Conservation (phyloP, 352 stramenopile genomes). For the Globisporangium paroecandrum region DNA sequence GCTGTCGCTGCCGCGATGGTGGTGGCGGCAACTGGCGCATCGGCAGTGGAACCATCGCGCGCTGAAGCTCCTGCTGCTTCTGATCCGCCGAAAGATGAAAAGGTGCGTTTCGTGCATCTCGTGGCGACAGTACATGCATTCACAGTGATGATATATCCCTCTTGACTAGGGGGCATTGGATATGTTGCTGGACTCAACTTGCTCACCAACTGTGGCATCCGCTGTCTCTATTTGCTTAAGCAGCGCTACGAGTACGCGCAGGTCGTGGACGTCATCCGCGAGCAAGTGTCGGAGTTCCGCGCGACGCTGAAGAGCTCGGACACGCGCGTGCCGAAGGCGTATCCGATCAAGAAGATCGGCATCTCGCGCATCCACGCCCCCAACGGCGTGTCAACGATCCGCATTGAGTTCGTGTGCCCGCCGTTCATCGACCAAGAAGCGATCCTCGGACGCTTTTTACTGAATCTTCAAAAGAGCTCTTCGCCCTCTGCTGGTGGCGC, state of each 20-base stretch:
- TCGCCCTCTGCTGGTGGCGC: not conserved
- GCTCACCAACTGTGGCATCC: conserved; percentile 8
- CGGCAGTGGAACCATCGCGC: not conserved
- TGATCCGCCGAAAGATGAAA: not conserved
- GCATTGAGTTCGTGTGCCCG: conserved; percentile 77
- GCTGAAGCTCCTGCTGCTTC: not conserved
- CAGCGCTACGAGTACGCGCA: conserved; percentile 65
- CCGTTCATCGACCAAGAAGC: conserved; percentile 74
- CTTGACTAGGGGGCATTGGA: not conserved
- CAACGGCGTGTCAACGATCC: conserved; percentile 81
- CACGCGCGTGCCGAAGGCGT: conserved; percentile 68
- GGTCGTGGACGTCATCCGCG: conserved; percentile 63
- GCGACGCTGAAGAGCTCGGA: conserved; percentile 68
- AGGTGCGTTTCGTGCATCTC: not conserved
- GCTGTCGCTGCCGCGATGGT: not conserved
- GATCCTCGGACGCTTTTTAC: conserved; percentile 65
- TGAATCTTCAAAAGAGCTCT: conserved; percentile 41
- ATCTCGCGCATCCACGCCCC: conserved; percentile 76
- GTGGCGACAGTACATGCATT: not conserved
- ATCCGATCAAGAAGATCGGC: conserved; percentile 79
- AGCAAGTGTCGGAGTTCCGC: conserved; percentile 76
- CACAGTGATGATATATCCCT: not conserved
- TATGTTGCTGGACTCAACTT: not conserved
- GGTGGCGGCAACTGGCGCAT: conserved; percentile 6
- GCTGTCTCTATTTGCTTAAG: not conserved